These are phyloP conservation scores for Phaeomoniella chlamydospora DNA, from an alignment of 2,329 filamentous ascomycete species.

Conservation along the genomic window DNA sequence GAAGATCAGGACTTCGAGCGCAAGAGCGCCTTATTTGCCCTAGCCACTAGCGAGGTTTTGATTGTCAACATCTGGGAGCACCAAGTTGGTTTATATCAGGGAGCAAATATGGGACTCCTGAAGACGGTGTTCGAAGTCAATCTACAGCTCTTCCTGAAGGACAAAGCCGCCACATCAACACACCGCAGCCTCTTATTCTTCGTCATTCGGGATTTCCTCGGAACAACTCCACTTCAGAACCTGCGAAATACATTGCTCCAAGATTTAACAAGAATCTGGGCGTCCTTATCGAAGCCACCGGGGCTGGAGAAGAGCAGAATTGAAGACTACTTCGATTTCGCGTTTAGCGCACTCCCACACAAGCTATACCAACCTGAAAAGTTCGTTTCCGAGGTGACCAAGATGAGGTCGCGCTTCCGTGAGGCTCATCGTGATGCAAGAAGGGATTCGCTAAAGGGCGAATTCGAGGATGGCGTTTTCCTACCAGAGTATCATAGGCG, in stretches of 20 bases:
- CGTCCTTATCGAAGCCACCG: slow-evolving; percentile 76
- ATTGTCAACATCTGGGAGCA: slow-evolving; percentile 99
- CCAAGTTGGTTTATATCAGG: slow-evolving; percentile 94
- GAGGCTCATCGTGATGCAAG: slow-evolving; percentile 62
- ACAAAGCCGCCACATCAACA: slow-evolving; percentile 75
- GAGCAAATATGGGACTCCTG: slow-evolving; percentile 94
- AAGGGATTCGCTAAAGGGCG: slow-evolving; percentile 42
- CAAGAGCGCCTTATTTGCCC: slow-evolving; percentile 91
- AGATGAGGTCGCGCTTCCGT: slow-evolving; percentile 67
- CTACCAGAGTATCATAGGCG: slow-evolving; percentile 87
- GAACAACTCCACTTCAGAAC: slow-evolving; percentile 78
- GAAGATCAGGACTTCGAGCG: slow-evolving; percentile 98
- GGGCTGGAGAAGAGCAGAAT: slow-evolving; percentile 81
- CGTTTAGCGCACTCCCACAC: slow-evolving; percentile 87
- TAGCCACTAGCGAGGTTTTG: slow-evolving; percentile 93
- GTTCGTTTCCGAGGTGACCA: slow-evolving; percentile 67
- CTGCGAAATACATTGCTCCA: slow-evolving; percentile 80
- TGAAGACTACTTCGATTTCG: slow-evolving; percentile 97
- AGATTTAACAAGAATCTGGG: slow-evolving; percentile 86
- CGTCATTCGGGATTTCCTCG: slow-evolving; percentile 93
- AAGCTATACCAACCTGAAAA: slow-evolving; percentile 92
- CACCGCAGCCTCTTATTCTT: slow-evolving; percentile 92
- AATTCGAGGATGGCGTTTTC: slow-evolving; percentile 69
- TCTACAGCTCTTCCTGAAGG: slow-evolving; percentile 88
- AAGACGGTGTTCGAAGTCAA: slow-evolving; percentile 99